Conservation (phyloP, 345 rosid genomes). For the Acer campestre region DNA sequence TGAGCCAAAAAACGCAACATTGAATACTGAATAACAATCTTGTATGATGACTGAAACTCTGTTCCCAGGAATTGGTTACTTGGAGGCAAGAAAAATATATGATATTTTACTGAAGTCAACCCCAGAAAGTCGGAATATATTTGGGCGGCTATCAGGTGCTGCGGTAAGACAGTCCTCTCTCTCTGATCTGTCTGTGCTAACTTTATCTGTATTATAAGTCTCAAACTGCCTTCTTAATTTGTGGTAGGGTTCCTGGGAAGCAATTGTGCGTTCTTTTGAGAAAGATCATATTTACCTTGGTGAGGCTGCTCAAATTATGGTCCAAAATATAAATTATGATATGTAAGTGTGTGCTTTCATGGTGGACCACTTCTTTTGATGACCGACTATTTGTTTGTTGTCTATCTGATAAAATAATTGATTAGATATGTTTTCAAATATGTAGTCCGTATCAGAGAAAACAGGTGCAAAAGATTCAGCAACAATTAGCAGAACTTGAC, state of each 20-base stretch:
- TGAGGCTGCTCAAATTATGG: constrained; percentile 89
- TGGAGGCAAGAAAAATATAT: constrained; percentile 79
- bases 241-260: constrained; percentile 86
- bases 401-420: constrained; percentile 5
- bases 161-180: constrained; percentile 58
- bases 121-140: constrained; percentile 86
- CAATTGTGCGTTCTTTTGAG: constrained; percentile 75
- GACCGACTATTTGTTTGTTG: constrained; percentile 4
- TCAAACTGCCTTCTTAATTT: background rate
- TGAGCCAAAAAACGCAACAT: no score
- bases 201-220: constrained; percentile 1
- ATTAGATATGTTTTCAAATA: constrained; percentile 17
- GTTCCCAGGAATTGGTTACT: constrained; percentile 69
- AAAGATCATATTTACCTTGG: constrained; percentile 90
- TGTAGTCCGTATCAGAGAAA: constrained; percentile 90
- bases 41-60: constrained; percentile 24
- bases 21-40: background rate
- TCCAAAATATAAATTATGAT: constrained; percentile 92
- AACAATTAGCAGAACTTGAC: constrained; percentile 83
- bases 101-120: constrained; percentile 74
- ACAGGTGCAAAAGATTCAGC: constrained; percentile 95
- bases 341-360: constrained; percentile 56
- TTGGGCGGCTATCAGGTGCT: constrained; percentile 91
- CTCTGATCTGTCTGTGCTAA: background rate
- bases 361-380: constrained; percentile 12